phyloP scores from a whole-genome alignment of 768 basidiomycete species.

The Termitomyces sp. region DNA sequence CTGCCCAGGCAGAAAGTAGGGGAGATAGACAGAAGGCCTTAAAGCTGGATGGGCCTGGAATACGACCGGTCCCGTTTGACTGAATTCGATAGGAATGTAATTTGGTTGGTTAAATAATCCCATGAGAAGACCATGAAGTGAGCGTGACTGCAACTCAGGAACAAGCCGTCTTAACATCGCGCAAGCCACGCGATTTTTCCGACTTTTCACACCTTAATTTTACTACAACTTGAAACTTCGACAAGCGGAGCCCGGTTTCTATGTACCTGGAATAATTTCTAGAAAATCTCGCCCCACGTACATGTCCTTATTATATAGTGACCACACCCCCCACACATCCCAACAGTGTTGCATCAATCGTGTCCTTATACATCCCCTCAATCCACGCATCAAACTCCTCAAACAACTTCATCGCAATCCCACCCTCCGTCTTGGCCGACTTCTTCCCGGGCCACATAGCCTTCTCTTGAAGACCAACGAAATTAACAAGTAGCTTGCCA shows the following conservation, averaged over 20 bases:
- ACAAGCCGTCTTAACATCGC: too few relatives aligned
- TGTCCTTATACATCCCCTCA: slow-evolving; percentile 53
- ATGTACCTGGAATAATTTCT: too few relatives aligned
- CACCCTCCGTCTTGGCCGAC: slow-evolving; percentile 43
- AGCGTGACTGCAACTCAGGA: too few relatives aligned
- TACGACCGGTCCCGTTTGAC: slow-evolving; percentile 80
- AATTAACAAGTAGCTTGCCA: slow-evolving; percentile 57
- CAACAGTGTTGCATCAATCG: slow-evolving; percentile 64
- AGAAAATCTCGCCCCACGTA: too few relatives aligned
- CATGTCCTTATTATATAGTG: slow-evolving; percentile 24
- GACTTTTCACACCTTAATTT: too few relatives aligned
- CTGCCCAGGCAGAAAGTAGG: slow-evolving; percentile 53
- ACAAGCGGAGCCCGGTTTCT: too few relatives aligned
- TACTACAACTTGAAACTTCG: too few relatives aligned
- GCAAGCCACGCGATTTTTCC: too few relatives aligned
- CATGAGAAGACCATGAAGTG: too few relatives aligned
- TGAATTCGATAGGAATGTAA: too few relatives aligned
- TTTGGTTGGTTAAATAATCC: too few relatives aligned
- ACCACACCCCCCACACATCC: slow-evolving; percentile 68
- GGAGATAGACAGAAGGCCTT: slow-evolving; percentile 32
- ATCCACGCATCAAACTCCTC: slow-evolving; percentile 75
- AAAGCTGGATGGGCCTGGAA: slow-evolving; percentile 54
- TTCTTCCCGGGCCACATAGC: slow-evolving; percentile 82
- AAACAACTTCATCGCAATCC: slow-evolving; percentile 69
- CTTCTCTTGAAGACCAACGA: slow-evolving; percentile 77